Percentiles rank a stretch among this genome's conserved stretches.
Evolutionary conservation across 2,329 filamentous ascomycete genomes (phyloP).

Genomic region (Neoascochyta sp.): DNA sequence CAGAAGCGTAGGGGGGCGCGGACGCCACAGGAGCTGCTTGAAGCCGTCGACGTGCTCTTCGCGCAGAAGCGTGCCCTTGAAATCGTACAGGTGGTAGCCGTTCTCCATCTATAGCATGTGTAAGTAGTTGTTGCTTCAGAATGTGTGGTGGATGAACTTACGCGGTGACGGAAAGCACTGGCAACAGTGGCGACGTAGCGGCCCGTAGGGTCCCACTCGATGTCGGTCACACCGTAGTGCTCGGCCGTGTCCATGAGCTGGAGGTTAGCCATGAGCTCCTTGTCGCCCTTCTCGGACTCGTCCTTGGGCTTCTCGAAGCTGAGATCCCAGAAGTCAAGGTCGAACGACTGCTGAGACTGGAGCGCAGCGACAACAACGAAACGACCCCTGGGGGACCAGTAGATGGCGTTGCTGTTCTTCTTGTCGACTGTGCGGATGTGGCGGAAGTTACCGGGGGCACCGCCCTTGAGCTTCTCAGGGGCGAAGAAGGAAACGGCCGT

Average conservation of each 20-base stretch:
- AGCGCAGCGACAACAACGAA: constrained; percentile 95
- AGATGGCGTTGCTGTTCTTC: constrained; percentile 99
- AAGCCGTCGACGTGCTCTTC: constrained; percentile 95
- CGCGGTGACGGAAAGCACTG: constrained; percentile 90
- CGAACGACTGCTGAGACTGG: constrained; percentile 85
- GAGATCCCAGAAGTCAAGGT: constrained; percentile 95
- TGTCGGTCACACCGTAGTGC: constrained; percentile 95
- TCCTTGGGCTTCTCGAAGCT: constrained; percentile 77
- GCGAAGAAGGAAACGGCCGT: constrained; percentile 95
- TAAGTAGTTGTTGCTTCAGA: constrained; percentile 9
- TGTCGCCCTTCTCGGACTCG: constrained; percentile 87
- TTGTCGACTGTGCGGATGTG: constrained; percentile 93
- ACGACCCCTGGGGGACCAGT: constrained; percentile 94
- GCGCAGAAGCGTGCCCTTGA: constrained; percentile 81
- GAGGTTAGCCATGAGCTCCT: constrained; percentile 90
- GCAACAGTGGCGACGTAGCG: constrained; percentile 92
- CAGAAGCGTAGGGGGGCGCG: constrained; percentile 84
- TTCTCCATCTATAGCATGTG: constrained; percentile 78
- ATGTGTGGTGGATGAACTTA: constrained; percentile 64
- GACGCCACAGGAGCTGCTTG: constrained; percentile 95
- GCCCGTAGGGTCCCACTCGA: constrained; percentile 97
- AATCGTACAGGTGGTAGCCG: constrained; percentile 97
- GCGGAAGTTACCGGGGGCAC: constrained; percentile 86
- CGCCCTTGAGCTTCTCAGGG: constrained; percentile 86
- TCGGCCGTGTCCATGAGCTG: constrained; percentile 91